Base-by-base conservation (phyloP, 2,329 filamentous ascomycete species). In the Cladophialophora immunda region DNA sequence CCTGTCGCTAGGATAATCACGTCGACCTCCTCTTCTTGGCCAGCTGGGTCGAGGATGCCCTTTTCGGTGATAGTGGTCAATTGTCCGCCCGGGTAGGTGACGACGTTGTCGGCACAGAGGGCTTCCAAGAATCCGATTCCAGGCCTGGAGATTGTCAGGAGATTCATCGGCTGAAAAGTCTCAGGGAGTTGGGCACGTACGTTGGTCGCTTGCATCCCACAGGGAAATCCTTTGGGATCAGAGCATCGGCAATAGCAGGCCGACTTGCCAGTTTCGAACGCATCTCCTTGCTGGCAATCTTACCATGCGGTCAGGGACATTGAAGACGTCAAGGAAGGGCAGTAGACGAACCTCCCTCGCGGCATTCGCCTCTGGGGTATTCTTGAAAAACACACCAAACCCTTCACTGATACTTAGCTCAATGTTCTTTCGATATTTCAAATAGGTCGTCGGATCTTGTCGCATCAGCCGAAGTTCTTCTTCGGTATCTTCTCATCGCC, bases 151-250 rank as follows among this genome's bases (percentile, higher is more conserved):
- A 7, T 2, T n/a, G 38, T 17, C 27, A 58, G 59, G n/a, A n/a
- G n/a, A n/a, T n/a, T n/a, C n/a, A n/a, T n/a, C n/a, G n/a, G n/a
- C n/a, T n/a, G n/a, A n/a, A n/a, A n/a, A n/a, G n/a, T n/a, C n/a
- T 68, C 4, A 76, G 64, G 74, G 73, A 70, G 4, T 54, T 54
- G 1, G 1, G 15, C 17, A 41, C 38, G 7, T 41, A 41, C 1
- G 80, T 82, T 0, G 78, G 71, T 60, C 81, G 73, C 19, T 80
- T 73, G 66, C 81, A 82, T 13, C 80, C 79, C 5, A 80, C 75
- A n/a, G 76, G 76, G 72, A 81, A 82, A 65, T 79, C 78, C 8
- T 70, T 66, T 1, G 82, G 82, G 32, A 84, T 82, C 58, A 85
- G 79, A 32, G 79, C 79, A n/a, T 82, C 78, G n/a, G n/a, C n/a